A percentile compares a stretch with the other conserved stretches of the same genome.
phyloP scores from a whole-genome alignment of 768 basidiomycete species.

The Xerocomellus amylosporus region DNA sequence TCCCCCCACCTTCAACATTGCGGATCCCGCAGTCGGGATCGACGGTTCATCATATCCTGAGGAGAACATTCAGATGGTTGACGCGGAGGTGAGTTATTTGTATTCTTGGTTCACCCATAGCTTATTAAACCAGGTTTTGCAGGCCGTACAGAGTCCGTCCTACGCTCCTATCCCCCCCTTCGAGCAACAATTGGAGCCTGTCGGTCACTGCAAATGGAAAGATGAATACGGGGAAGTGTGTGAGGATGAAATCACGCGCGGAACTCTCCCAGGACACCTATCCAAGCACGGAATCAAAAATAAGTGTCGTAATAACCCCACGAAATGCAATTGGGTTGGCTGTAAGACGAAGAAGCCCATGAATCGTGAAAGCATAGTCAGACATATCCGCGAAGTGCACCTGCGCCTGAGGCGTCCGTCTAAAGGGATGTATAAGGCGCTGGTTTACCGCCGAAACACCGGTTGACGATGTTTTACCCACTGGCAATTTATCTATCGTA shows the following conservation, averaged over 20 bases:
- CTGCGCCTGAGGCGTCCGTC: conserved; percentile 4
- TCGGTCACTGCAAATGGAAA: conserved; percentile 9
- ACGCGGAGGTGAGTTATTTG: background rate
- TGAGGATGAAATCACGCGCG: background rate
- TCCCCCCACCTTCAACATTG: background rate
- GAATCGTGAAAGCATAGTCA: conserved; percentile 21
- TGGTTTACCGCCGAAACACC: background rate
- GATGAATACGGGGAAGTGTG: background rate
- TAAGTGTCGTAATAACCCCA: background rate
- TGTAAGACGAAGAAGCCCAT: conserved; percentile 5
- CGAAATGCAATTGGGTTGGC: conserved; percentile 11
- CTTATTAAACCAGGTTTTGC: background rate
- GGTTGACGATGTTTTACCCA: background rate
- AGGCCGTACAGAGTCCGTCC: background rate
- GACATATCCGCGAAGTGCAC: conserved; percentile 20
- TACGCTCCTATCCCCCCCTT: too few relatives aligned
- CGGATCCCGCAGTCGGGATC: background rate
- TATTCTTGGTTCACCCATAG: too few relatives aligned
- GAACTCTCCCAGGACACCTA: conserved; percentile 12
- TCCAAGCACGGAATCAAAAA: conserved; percentile 14
- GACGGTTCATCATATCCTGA: background rate
- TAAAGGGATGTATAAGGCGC: background rate
- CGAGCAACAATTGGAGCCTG: background rate
- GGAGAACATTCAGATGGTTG: background rate
- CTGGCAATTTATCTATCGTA: background rate